A percentile compares a stretch with the other conserved stretches of the same genome.
phyloP scores from a whole-genome alignment of 2,329 filamentous ascomycete species.

The Colletotrichum kahawae region DNA sequence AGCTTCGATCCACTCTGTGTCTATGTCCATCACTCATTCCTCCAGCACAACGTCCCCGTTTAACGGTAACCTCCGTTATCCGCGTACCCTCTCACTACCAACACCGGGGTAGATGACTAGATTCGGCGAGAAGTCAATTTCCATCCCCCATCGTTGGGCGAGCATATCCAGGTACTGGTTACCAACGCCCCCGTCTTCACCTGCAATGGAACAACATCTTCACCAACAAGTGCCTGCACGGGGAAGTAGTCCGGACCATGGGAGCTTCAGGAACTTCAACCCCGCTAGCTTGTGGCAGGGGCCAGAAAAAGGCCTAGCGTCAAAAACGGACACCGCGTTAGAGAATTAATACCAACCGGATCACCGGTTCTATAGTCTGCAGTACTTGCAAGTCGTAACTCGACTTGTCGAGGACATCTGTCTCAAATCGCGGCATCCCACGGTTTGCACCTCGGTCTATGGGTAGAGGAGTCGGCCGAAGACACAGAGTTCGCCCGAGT shows the following conservation, averaged over 20 bases:
- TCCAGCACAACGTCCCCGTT: not conserved
- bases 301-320: not conserved
- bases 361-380: not conserved
- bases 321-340: not conserved
- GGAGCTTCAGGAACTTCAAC: not conserved
- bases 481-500: not conserved
- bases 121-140: not conserved
- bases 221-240: not conserved
- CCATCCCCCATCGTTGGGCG: not conserved
- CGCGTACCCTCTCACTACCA: not conserved
- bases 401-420: not conserved
- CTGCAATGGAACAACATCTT: not conserved
- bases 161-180: not conserved
- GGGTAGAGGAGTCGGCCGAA: not conserved
- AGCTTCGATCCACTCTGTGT: not conserved
- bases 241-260: not conserved
- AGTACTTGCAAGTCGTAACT: not conserved
- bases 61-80: not conserved
- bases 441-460: not conserved
- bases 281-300: not conserved
- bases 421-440: not conserved
- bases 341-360: not conserved
- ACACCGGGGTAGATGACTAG: not conserved
- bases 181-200: not conserved
- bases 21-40: constrained; percentile 7